A percentile compares a stretch with the other conserved stretches of the same genome.
phyloP scores from a whole-genome alignment of 352 stramenopile species.

The Phytophthora boehmeriae region DNA sequence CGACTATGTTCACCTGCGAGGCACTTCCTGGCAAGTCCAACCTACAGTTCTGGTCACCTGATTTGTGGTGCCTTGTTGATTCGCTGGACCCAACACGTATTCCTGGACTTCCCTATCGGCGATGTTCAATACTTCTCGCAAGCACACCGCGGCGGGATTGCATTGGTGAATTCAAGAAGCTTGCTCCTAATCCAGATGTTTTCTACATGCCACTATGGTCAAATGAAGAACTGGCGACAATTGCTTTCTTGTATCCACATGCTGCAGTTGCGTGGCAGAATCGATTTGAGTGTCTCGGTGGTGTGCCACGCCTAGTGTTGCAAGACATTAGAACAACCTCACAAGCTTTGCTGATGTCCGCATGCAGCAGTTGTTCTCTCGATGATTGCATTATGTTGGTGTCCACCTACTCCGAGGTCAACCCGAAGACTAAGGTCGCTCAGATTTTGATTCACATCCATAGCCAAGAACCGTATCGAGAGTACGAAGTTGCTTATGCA shows the following conservation, averaged over 20 bases:
- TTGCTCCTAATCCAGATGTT: conserved; percentile 14
- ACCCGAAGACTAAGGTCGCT: too few relatives aligned
- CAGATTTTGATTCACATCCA: conserved; percentile 44
- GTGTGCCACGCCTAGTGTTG: conserved; percentile 37
- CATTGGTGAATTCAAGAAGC: conserved; percentile 34
- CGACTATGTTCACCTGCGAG: conserved; percentile 13
- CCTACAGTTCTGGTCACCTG: conserved; percentile 24
- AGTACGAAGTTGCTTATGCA: too few relatives aligned
- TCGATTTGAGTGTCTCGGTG: conserved; percentile 27
- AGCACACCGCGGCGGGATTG: conserved; percentile 21
- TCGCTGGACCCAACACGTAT: conserved; percentile 23
- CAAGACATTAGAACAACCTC: conserved; percentile 19
- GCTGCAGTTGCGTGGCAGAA: conserved; percentile 15
- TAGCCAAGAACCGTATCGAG: conserved; percentile 35
- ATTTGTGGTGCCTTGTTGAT: conserved; percentile 41
- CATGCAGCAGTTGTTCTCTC: conserved; percentile 25
- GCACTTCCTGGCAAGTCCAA: conserved; percentile 9
- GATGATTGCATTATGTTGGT: conserved; percentile 34
- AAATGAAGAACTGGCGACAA: conserved; percentile 23
- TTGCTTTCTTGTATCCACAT: conserved; percentile 26
- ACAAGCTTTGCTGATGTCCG: conserved; percentile 18
- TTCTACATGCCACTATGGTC: conserved; percentile 38
- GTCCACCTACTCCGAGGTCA: too few relatives aligned
- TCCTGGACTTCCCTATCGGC: conserved; percentile 10
- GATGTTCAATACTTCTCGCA: conserved; percentile 28